A percentile compares a stretch with the other conserved stretches of the same genome.
Conservation (phyloP, 2,329 filamentous ascomycete genomes). For the Cylindrodendrum hubeiense region DNA sequence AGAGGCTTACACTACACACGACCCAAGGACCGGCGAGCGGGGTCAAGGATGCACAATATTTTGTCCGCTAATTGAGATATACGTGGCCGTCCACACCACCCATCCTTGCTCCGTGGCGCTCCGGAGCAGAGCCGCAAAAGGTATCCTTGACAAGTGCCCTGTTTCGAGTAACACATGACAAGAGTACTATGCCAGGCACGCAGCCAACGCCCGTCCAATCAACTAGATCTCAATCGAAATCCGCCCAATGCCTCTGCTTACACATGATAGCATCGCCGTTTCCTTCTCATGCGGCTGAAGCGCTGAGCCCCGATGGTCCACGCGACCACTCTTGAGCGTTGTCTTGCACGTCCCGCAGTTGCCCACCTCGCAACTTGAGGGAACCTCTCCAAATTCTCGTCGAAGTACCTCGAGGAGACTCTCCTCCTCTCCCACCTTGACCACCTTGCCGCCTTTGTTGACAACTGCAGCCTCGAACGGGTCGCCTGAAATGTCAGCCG, state of each 20-base stretch:
- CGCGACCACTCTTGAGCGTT: conserved; percentile 54
- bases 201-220: not conserved
- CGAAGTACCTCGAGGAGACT: conserved; percentile 63
- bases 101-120: not conserved
- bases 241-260: conserved; percentile 63
- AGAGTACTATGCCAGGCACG: not conserved
- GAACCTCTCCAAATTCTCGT: conserved; percentile 55
- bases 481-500: conserved; percentile 65
- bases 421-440: conserved; percentile 63
- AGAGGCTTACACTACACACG: not conserved
- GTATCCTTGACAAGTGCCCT: not conserved
- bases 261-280: conserved; percentile 62
- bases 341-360: conserved; percentile 68
- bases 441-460: conserved; percentile 51
- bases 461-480: conserved; percentile 69
- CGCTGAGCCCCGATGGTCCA: conserved; percentile 64
- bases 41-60: not conserved
- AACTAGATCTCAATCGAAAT: conserved; percentile 62
- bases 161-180: conserved; percentile 6
- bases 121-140: not conserved
- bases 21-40: not conserved
- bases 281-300: conserved; percentile 59
- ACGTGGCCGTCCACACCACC: not conserved
- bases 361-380: conserved; percentile 66
- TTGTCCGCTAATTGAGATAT: not conserved